A percentile compares a stretch with the other conserved stretches of the same genome.
Evolutionary conservation across 192 early-diverging fungal genomes (phyloP).

Genomic region (Dissophora ornata): DNA sequence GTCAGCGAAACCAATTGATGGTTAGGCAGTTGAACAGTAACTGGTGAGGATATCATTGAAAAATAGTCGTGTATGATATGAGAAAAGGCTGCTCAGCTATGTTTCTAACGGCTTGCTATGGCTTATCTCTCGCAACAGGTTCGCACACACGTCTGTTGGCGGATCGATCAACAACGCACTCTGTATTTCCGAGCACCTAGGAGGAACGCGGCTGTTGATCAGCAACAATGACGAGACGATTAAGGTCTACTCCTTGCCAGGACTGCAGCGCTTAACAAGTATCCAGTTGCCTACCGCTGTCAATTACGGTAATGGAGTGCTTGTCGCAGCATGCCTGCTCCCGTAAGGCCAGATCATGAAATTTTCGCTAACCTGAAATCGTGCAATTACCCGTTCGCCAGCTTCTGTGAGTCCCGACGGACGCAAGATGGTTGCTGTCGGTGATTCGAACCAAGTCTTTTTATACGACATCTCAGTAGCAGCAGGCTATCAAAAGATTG

Average conservation of each 20-base stretch:
- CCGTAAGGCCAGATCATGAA: neutral
- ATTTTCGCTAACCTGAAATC: slow-evolving; percentile 1
- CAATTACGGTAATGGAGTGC: slow-evolving; percentile 72
- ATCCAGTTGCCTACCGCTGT: slow-evolving; percentile 90
- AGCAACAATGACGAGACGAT: slow-evolving; percentile 97
- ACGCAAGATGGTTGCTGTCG: slow-evolving; percentile 90
- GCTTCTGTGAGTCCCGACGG: slow-evolving; percentile 94
- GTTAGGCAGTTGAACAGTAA: slow-evolving; percentile 72
- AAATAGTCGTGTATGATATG: too few relatives aligned
- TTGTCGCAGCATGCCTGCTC: neutral
- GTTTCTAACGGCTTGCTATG: too few relatives aligned
- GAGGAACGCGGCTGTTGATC: slow-evolving; percentile 79
- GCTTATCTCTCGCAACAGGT: slow-evolving; percentile 10
- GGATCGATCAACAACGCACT: slow-evolving; percentile 89
- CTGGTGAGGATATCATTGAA: slow-evolving; percentile 66
- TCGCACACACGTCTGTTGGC: slow-evolving; percentile 35
- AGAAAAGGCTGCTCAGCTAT: too few relatives aligned
- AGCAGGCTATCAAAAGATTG: slow-evolving; percentile 78
- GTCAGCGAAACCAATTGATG: slow-evolving; percentile 88
- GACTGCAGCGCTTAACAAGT: slow-evolving; percentile 76
- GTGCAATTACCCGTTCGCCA: slow-evolving; percentile 4
- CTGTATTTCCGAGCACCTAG: slow-evolving; percentile 67
- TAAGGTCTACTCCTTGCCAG: slow-evolving; percentile 88
- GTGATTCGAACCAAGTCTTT: slow-evolving; percentile 88
- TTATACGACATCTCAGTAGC: slow-evolving; percentile 80